Evolutionary conservation across 2,329 filamentous ascomycete species (phyloP).

Genomic region (Emericellopsis atlantica): DNA sequence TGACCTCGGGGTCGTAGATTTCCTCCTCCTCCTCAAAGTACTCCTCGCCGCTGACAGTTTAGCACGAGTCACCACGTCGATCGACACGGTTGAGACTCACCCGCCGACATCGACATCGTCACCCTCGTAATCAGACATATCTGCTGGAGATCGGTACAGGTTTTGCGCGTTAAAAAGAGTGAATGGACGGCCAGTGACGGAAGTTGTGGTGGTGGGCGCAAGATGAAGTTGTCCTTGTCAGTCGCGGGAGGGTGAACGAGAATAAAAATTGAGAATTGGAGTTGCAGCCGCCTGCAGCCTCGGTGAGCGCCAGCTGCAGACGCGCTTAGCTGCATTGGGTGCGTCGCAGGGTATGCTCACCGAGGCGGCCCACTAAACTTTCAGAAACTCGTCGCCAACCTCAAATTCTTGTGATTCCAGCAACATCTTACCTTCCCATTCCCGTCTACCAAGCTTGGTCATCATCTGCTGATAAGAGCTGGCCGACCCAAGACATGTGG

Average conservation of each 20-base stretch:
- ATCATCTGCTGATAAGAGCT: no score
- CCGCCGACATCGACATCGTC: conserved; percentile 44
- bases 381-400: no score
- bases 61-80: neutral
- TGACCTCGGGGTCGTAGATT: conserved; percentile 43
- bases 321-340: no score
- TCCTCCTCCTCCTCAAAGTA: conserved; percentile 62
- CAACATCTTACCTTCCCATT: no score
- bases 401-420: no score
- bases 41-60: conserved; percentile 45
- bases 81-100: conserved; percentile 25
- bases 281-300: neutral
- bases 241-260: neutral
- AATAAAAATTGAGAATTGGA: neutral
- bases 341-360: no score
- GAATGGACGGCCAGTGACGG: neutral
- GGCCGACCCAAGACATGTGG: no score
- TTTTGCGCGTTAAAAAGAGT: neutral
- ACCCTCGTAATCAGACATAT: conserved; percentile 61
- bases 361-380: no score
- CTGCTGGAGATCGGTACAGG: conserved; percentile 4
- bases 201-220: neutral
- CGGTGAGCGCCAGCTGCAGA: no score
- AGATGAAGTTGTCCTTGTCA: neutral
- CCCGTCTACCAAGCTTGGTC: no score